Base-by-base conservation (phyloP, 257 asterid species). In the Solanum phureja region DNA sequence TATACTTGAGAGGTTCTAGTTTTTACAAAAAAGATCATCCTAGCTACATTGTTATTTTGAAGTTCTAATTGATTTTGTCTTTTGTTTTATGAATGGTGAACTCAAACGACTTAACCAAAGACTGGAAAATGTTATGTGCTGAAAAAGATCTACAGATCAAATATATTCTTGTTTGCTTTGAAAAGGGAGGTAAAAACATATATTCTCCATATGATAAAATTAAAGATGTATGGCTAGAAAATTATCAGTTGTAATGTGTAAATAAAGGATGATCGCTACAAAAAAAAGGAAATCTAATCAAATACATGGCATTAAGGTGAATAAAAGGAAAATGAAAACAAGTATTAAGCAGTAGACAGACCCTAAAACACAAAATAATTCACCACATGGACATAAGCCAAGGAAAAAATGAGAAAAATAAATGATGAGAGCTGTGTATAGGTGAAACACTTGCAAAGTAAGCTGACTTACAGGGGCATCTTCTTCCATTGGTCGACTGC, bases 401-500 rank as follows among this genome's bases (percentile, higher is more conserved):
- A 81, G 29, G 19, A 52, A 29, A 77, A 46, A 29, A 29, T 46
- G 62, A 6, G 19, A 38, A 76, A 79, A 82, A 82, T 29, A 52
- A 29, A 29, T 23, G 33, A 82, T 16, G 42, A 44, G 35, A 4
- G 14, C 66, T 46, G 13, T 46, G 24, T 8, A 46, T 81, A 81
- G 40, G 42, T 4, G 10, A 27, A 81, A 81, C 19, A 81, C 40
- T 29, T 29, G 85, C 69, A 49, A 37, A 64, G 86, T 71, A 58
- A 19, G 79, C 85, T 27, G 49, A 87, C 97, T 94, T 93, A 95
- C 98, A 3, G 95, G 92, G 88, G 91, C 90, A 89, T 94, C 98
- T 88, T 94, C 97, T 10, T 95, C 96, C 96, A 92, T 95, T 74
- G 97, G 94, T 76, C 94, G 91, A 90, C 98, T 95, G 95, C 93